These are phyloP conservation scores for Pythium insidiosum DNA, from an alignment of 352 stramenopile species.

Conservation along the genomic window DNA sequence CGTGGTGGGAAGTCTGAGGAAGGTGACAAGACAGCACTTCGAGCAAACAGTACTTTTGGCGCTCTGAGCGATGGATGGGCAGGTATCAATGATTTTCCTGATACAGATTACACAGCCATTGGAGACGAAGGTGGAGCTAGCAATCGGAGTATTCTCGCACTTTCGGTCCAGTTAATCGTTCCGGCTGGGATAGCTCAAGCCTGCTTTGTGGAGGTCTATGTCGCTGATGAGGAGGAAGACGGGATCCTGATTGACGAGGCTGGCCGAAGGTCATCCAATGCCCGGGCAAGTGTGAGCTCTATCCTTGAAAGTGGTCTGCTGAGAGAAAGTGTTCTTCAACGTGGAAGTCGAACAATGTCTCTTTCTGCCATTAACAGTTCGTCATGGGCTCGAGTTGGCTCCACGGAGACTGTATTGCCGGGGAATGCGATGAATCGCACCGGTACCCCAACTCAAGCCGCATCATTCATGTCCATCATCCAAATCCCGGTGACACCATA, in stretches of 20 bases:
- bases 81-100: conserved; percentile 60
- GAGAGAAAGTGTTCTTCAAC: conserved; percentile 48
- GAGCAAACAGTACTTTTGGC: conserved; percentile 16
- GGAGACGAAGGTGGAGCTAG: conserved; percentile 46
- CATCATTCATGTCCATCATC: conserved; percentile 71
- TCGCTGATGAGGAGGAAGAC: conserved; percentile 45
- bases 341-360: conserved; percentile 8
- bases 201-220: conserved; percentile 74
- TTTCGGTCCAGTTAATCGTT: conserved; percentile 62
- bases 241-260: conserved; percentile 49
- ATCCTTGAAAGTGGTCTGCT: conserved; percentile 67
- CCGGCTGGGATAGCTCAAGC: conserved; percentile 51
- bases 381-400: conserved; percentile 60
- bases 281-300: conserved; percentile 59
- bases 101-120: conserved; percentile 65
- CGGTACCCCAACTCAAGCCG: conserved; percentile 28
- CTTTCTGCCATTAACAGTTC: conserved; percentile 25
- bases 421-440: conserved; percentile 28
- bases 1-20: conserved; percentile 4
- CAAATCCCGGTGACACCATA: conserved; percentile 62
- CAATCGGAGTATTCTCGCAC: conserved; percentile 64
- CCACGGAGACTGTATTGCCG: conserved; percentile 72
- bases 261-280: conserved; percentile 24
- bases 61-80: conserved; percentile 56
- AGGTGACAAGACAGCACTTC: conserved; percentile 14